These are phyloP conservation scores for Ogataea salicorniae DNA, from an alignment of 805 yeast genomes.

Conservation along the genomic window DNA sequence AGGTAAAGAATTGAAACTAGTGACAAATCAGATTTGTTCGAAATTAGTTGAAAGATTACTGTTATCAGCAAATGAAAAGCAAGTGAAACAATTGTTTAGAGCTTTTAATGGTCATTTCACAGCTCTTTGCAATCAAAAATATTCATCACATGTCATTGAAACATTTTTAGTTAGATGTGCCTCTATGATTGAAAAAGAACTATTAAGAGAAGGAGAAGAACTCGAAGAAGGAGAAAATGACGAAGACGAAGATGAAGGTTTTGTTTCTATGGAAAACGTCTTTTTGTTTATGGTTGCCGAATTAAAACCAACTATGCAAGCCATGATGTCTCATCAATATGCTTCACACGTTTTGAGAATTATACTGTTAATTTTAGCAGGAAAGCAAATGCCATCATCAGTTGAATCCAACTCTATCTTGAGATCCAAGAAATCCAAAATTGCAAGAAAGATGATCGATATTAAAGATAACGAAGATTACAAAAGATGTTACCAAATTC, in stretches of 20 bases:
- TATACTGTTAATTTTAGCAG: slow-evolving; percentile 64
- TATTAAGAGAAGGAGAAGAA: slow-evolving; percentile 40
- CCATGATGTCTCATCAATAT: slow-evolving; percentile 69
- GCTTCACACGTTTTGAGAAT: slow-evolving; percentile 85
- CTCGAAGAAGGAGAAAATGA: slow-evolving; percentile 30
- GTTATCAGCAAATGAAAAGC: slow-evolving; percentile 57
- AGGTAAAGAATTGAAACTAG: slow-evolving; percentile 88
- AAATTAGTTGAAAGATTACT: slow-evolving; percentile 85
- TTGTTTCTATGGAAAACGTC: slow-evolving; percentile 59
- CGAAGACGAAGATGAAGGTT: slow-evolving; percentile 33
- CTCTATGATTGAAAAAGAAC: slow-evolving; percentile 67
- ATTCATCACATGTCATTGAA: slow-evolving; percentile 90
- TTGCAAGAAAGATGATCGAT: slow-evolving; percentile 91
- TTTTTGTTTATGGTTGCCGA: slow-evolving; percentile 64
- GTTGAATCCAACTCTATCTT: slow-evolving; percentile 63
- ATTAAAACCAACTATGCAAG: slow-evolving; percentile 50
- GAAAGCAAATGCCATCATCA: slow-evolving; percentile 72
- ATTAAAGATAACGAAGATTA: slow-evolving; percentile 74
- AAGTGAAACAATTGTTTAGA: slow-evolving; percentile 58
- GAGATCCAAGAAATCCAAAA: slow-evolving; percentile 78
- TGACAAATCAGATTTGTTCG: slow-evolving; percentile 92
- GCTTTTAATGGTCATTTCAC: slow-evolving; percentile 70
- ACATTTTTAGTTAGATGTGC: slow-evolving; percentile 75
- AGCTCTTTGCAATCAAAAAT: slow-evolving; percentile 79
- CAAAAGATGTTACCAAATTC: slow-evolving; percentile 61